A percentile compares a stretch with the other conserved stretches of the same genome.
These are phyloP conservation scores for Kluyveromyces sp. DNA, from an alignment of 1,139 yeast genomes.

Conservation along the genomic window DNA sequence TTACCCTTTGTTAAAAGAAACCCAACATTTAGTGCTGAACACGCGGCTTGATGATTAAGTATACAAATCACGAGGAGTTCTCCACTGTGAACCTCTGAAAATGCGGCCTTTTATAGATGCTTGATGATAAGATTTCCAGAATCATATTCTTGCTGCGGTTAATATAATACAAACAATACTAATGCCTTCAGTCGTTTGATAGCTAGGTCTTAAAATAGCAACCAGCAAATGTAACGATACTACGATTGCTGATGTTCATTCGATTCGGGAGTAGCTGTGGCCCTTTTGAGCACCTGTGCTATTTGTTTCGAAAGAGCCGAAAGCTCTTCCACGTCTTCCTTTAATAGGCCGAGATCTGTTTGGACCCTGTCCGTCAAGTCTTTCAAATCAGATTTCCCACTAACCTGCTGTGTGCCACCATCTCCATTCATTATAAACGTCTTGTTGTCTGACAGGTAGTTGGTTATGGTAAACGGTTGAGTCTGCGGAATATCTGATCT, in stretches of 20 bases:
- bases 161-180: neutral
- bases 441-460: constrained; percentile 7
- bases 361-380: constrained; percentile 2
- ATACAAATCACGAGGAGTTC: too few relatives aligned
- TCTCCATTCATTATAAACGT: constrained; percentile 7
- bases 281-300: neutral
- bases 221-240: neutral
- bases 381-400: neutral
- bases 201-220: neutral
- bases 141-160: too few relatives aligned
- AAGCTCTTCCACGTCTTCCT: constrained; percentile 5
- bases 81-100: too few relatives aligned
- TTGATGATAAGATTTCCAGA: too few relatives aligned
- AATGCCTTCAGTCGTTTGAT: too few relatives aligned
- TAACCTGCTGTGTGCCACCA: constrained; percentile 2
- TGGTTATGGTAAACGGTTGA: constrained; percentile 6
- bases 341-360: neutral
- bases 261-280: neutral
- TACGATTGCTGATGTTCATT: neutral
- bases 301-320: constrained; percentile 3
- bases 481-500: neutral
- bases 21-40: neutral
- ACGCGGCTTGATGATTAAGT: neutral
- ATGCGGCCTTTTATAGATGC: too few relatives aligned
- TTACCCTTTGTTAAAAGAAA: neutral